Conservation (phyloP, 23 red algal genomes). For the Chondrus crispus region DNA sequence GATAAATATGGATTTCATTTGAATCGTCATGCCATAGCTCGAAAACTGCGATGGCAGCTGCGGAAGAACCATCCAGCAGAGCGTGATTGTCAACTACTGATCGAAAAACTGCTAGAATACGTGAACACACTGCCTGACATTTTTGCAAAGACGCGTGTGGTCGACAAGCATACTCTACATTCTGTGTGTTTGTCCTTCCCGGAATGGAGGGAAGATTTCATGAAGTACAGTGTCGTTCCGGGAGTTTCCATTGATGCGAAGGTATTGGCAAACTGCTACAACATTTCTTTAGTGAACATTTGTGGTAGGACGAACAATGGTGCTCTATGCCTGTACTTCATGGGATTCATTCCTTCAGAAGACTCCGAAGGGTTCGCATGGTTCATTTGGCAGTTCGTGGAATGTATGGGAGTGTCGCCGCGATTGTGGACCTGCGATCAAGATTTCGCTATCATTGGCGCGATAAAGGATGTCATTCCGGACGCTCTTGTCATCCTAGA, state of each 20-base stretch:
- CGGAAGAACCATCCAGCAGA: too few relatives aligned
- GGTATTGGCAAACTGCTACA: neutral
- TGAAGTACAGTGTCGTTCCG: neutral
- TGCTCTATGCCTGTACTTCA: neutral
- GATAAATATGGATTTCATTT: too few relatives aligned
- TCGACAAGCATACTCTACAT: neutral
- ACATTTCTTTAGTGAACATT: neutral
- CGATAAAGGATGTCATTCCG: neutral
- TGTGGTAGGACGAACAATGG: neutral
- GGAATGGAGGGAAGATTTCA: neutral
- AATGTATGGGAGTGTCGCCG: neutral
- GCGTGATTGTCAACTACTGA: too few relatives aligned
- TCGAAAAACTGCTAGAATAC: too few relatives aligned
- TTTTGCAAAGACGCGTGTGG: too few relatives aligned
- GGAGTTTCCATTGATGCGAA: neutral
- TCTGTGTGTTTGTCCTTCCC: neutral
- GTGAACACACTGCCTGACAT: too few relatives aligned
- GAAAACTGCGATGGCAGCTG: too few relatives aligned
- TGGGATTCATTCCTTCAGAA: neutral
- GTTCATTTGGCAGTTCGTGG: neutral
- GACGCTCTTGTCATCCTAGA: neutral
- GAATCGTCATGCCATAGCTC: too few relatives aligned
- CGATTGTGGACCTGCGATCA: neutral
- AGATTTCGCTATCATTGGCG: neutral
- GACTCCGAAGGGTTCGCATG: neutral